phyloP scores from a whole-genome alignment of 164 flowering plant genomes.

The Berberis thunbergii region DNA sequence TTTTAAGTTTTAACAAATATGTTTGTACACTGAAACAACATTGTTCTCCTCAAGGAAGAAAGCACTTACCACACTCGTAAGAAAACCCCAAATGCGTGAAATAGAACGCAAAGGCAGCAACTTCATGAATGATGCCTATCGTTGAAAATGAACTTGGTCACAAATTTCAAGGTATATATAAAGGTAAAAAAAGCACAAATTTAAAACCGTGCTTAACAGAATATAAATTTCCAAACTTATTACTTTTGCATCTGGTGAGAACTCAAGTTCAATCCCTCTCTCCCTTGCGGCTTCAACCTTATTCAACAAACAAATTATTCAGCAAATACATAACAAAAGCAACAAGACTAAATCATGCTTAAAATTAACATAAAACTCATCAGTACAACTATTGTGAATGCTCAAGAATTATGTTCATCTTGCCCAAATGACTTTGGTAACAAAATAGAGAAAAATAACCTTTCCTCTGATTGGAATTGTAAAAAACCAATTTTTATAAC shows the following conservation, averaged over 20 bases:
- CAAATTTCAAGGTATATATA: no score
- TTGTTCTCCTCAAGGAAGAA: background rate
- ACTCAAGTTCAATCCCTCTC: conserved; percentile 69
- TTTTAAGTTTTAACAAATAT: no score
- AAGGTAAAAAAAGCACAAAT: conserved; percentile 3
- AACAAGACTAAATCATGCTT: no score
- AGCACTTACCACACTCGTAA: conserved; percentile 64
- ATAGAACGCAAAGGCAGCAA: conserved; percentile 81
- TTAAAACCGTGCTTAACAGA: background rate
- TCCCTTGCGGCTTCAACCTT: conserved; percentile 76
- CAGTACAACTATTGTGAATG: no score
- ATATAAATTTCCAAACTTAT: background rate
- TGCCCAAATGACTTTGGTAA: no score
- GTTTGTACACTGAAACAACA: no score
- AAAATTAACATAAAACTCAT: no score
- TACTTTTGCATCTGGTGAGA: conserved; percentile 87
- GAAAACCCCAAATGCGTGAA: conserved; percentile 77
- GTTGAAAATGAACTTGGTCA: conserved; percentile 6
- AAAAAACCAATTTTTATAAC: no score
- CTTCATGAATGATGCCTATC: conserved; percentile 70
- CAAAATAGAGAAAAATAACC: no score
- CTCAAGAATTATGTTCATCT: no score
- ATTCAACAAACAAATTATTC: conserved; percentile 1
- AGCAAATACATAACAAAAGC: background rate
- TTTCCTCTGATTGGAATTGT: no score